Evolutionary conservation across 768 basidiomycete genomes (phyloP).

Genomic region (Russula abietina): DNA sequence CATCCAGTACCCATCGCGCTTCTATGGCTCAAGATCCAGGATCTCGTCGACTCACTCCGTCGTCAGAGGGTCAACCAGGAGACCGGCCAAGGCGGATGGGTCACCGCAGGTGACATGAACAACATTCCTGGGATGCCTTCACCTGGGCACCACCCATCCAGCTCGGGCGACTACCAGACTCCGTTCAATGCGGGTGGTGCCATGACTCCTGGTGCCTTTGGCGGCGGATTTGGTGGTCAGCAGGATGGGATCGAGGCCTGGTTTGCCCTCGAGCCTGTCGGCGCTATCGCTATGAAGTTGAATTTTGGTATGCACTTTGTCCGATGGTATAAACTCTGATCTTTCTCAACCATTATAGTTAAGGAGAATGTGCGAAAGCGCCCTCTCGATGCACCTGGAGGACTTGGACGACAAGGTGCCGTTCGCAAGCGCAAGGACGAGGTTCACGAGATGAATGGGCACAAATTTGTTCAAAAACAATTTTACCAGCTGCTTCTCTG

Average conservation of each 20-base stretch:
- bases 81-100: conserved; percentile 86
- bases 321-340: conserved; percentile 11
- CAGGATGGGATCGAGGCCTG: conserved; percentile 89
- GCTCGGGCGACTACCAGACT: conserved; percentile 23
- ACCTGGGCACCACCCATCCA: conserved; percentile 20
- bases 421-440: conserved; percentile 97
- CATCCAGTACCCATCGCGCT: conserved; percentile 96
- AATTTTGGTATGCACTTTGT: conserved; percentile 74
- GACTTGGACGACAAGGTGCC: conserved; percentile 95
- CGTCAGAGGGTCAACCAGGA: conserved; percentile 89
- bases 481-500: conserved; percentile 99
- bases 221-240: conserved; percentile 19
- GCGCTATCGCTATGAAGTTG: conserved; percentile 77
- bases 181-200: conserved; percentile 3
- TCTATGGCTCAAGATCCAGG: conserved; percentile 90
- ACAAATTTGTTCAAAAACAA: conserved; percentile 94
- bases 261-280: conserved; percentile 98
- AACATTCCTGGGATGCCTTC: conserved; percentile 18
- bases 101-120: conserved; percentile 87
- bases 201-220: conserved; percentile 4
- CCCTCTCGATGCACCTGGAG: conserved; percentile 85
- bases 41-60: conserved; percentile 88
- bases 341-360: conserved; percentile 44
- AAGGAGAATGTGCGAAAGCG: conserved; percentile 97
- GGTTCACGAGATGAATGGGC: conserved; percentile 99